A percentile compares a stretch with the other conserved stretches of the same genome.
These are phyloP conservation scores for Tolypocladium sp. DNA, from an alignment of 2,329 filamentous ascomycete genomes.

Conservation along the genomic window DNA sequence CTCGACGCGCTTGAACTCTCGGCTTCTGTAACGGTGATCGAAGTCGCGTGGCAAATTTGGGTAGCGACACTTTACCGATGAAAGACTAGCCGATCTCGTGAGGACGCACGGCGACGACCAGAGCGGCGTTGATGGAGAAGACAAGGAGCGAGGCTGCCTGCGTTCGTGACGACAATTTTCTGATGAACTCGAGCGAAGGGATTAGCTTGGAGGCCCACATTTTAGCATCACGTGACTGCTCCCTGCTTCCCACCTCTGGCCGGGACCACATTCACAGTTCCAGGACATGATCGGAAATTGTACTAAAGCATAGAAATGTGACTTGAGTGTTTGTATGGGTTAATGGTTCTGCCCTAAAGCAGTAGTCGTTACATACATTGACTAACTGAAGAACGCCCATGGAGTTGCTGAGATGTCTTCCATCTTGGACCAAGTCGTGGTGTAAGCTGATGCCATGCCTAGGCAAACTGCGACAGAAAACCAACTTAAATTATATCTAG, in stretches of 20 bases:
- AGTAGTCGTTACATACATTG: too few relatives aligned
- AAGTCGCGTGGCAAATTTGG: background rate
- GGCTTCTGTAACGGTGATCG: constrained; percentile 3
- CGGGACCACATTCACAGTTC: background rate
- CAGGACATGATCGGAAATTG: background rate
- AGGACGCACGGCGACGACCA: constrained; percentile 18
- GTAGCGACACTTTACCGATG: constrained; percentile 9
- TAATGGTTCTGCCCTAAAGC: too few relatives aligned
- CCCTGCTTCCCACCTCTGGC: background rate
- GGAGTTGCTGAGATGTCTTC: too few relatives aligned
- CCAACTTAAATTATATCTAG: too few relatives aligned
- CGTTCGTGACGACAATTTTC: constrained; percentile 26
- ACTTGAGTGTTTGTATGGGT: too few relatives aligned
- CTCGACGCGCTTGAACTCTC: constrained; percentile 18
- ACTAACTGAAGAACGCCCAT: too few relatives aligned
- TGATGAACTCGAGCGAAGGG: constrained; percentile 13
- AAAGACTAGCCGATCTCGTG: constrained; percentile 17
- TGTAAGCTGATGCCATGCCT: too few relatives aligned
- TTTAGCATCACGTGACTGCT: background rate
- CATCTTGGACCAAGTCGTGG: too few relatives aligned
- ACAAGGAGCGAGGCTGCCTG: constrained; percentile 10
- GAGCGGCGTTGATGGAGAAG: constrained; percentile 14
- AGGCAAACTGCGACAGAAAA: too few relatives aligned
- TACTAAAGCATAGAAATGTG: too few relatives aligned
- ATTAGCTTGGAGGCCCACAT: constrained; percentile 3